These are phyloP conservation scores for Phytomonas francai DNA, from an alignment of 208 protist species.

Conservation along the genomic window DNA sequence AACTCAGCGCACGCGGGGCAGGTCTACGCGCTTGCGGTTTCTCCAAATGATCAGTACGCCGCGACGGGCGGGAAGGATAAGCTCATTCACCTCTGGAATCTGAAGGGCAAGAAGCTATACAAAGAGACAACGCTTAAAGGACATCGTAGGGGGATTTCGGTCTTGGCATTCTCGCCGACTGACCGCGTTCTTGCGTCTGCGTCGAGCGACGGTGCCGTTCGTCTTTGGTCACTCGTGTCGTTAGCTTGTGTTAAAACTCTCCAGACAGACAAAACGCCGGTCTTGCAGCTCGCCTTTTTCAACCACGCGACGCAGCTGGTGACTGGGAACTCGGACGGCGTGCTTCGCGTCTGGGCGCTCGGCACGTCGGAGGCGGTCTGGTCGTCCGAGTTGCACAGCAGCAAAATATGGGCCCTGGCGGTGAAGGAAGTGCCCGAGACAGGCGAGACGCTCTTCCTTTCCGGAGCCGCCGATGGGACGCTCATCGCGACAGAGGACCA, in stretches of 20 bases:
- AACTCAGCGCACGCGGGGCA: constrained; percentile 69
- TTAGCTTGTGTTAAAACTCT: constrained; percentile 79
- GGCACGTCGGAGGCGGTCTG: constrained; percentile 69
- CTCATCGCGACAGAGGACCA: constrained; percentile 83
- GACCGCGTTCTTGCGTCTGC: constrained; percentile 82
- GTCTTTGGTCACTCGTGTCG: constrained; percentile 82
- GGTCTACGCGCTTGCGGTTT: constrained; percentile 70
- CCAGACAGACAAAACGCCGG: constrained; percentile 66
- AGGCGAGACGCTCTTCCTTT: constrained; percentile 48
- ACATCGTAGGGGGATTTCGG: constrained; percentile 74
- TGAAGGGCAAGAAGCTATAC: constrained; percentile 74
- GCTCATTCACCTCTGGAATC: constrained; percentile 69
- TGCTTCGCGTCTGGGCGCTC: constrained; percentile 89
- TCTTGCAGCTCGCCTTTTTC: constrained; percentile 84
- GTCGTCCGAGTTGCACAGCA: constrained; percentile 68
- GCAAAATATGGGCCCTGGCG: constrained; percentile 78
- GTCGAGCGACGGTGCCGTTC: constrained; percentile 81
- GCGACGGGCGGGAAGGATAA: constrained; percentile 89
- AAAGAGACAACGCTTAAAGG: constrained; percentile 69
- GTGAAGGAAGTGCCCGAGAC: constrained; percentile 33
- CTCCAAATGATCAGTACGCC: constrained; percentile 86
- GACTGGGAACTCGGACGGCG: constrained; percentile 77
- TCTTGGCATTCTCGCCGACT: constrained; percentile 66
- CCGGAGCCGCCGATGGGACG: constrained; percentile 83
- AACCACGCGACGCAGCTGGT: constrained; percentile 83